These are phyloP conservation scores for Picea glauca DNA, from an alignment of 75 land plant genomes.

Conservation along the genomic window DNA sequence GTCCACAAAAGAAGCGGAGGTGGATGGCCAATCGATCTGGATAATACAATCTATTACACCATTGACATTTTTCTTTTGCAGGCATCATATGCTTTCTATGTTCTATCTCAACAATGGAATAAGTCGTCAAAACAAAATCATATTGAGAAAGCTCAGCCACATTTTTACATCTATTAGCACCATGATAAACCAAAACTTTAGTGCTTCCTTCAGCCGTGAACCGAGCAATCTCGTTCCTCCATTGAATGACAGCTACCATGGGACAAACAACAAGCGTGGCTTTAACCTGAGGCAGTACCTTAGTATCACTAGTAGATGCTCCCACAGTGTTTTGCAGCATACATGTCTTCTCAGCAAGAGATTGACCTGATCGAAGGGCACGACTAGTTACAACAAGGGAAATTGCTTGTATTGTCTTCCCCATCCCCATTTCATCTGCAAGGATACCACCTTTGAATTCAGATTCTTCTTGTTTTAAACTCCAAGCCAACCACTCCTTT, in stretches of 20 bases:
- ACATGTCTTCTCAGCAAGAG: not conserved
- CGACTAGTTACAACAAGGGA: constrained; percentile 67
- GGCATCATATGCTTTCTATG: constrained; percentile 64
- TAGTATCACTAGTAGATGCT: constrained; percentile 5
- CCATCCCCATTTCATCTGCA: constrained; percentile 99
- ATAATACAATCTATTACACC: constrained; percentile 50
- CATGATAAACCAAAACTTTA: constrained; percentile 79
- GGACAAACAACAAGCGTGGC: constrained; percentile 89
- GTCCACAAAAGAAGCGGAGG: constrained; percentile 73
- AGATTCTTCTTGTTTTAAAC: constrained; percentile 76
- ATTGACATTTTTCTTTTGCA: constrained; percentile 54
- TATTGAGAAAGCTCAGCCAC: constrained; percentile 43
- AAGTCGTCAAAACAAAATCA: constrained; percentile 87
- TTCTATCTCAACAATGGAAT: constrained; percentile 65
- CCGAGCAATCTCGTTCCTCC: constrained; percentile 72
- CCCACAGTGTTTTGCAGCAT: not conserved
- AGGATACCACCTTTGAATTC: constrained; percentile 70
- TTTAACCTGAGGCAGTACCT: constrained; percentile 31
- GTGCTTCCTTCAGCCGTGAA: constrained; percentile 62
- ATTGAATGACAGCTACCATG: constrained; percentile 81
- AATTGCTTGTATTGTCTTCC: constrained; percentile 94
- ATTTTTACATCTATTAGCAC: constrained; percentile 42
- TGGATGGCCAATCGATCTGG: constrained; percentile 46
- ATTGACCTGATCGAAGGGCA: constrained; percentile 10
- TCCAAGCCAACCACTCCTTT: constrained; percentile 93